Base-by-base conservation (phyloP, 2,329 filamentous ascomycete genomes). In the Colletotrichum ledebouriae region DNA sequence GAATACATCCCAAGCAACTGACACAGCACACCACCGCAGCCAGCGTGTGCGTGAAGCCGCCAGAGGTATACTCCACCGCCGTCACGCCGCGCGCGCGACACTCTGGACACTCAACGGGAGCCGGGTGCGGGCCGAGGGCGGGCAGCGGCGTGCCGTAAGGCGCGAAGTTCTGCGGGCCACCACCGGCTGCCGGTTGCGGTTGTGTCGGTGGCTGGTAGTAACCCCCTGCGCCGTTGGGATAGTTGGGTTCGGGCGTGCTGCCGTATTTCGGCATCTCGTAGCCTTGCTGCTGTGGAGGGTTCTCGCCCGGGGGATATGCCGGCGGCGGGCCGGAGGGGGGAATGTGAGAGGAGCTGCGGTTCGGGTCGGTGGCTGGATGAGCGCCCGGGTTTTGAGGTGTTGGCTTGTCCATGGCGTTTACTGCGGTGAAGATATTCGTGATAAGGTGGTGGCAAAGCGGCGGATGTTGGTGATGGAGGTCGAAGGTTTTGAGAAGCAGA, bases 1-100 rank as follows among this genome's bases (percentile, higher is more conserved):
- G 73, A 44, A 74, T 71, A 37, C 73, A 74, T 1, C 73, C 72
- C 11, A 73, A 65, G 22, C 71, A 72, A 33, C 64, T 67, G 17
- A 74, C 59, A 37, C 65, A 73, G 41, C 72, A 74, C 7, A 67
- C 63, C 5, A 74, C 20, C 4, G 70, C 70, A 6, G 70, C 73
- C 20, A 74, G 60, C 6, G 59, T 20, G 47, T 74, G 73, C 4
- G 73, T 74, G 58, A 73, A 74, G 33, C 71, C 71, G 37, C 71
- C 72, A 6, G 71, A 70, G 20, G 63, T 42, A 42, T 72, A 70
- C 60, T 68, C 70, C 17, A 73, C 70, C 29, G 67, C 56, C 9
- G 72, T 73, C 34, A 73, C 64, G 47, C 71, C 73, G 33, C 67
- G 69, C 55, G 72, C 71, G 11, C 50, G 61, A 50, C 73, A 74